These are phyloP conservation scores for Amanita subjunquillea DNA, from an alignment of 768 basidiomycete species.

Conservation along the genomic window DNA sequence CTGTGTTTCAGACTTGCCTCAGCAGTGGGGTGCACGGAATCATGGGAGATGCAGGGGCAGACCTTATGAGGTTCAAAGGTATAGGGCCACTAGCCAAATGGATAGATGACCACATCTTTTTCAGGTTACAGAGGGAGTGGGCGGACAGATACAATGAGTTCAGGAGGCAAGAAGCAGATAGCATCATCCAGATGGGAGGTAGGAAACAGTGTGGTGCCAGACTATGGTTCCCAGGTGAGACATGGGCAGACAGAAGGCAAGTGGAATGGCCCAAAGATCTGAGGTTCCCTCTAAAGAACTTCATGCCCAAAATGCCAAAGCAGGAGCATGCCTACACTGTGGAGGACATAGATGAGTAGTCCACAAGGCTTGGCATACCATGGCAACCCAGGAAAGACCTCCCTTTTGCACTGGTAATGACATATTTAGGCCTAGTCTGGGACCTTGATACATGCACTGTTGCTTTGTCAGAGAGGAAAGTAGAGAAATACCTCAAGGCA, in stretches of 20 bases:
- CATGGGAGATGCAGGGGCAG: too few species aligned
- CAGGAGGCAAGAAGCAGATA: background rate
- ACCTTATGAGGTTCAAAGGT: too few species aligned
- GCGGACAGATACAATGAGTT: background rate
- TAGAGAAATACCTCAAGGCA: too few species aligned
- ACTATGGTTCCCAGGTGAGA: constrained; percentile 13
- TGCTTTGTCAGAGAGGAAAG: too few species aligned
- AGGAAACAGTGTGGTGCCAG: background rate
- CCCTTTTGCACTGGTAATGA: constrained; percentile 2
- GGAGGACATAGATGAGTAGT: constrained; percentile 25
- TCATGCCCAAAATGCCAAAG: constrained; percentile 11
- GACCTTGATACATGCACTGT: too few species aligned
- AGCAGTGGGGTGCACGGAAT: too few species aligned
- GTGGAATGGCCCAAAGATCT: constrained; percentile 22
- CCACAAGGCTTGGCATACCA: constrained; percentile 15
- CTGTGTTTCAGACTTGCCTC: too few species aligned
- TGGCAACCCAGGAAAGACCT: constrained; percentile 16
- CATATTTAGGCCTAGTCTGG: constrained; percentile 19
- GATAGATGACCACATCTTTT: constrained; percentile 23
- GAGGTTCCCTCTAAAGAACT: constrained; percentile 10
- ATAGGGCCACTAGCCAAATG: too few species aligned
- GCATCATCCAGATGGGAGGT: background rate
- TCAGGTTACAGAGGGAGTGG: constrained; percentile 9
- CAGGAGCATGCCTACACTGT: constrained; percentile 12
- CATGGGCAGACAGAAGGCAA: constrained; percentile 5